Evolutionary conservation across 495 filamentous ascomycete genomes (phyloP), one percentile per base, ranked within the genome.

Genomic region (Lasiosphaeris hirsuta): DNA sequence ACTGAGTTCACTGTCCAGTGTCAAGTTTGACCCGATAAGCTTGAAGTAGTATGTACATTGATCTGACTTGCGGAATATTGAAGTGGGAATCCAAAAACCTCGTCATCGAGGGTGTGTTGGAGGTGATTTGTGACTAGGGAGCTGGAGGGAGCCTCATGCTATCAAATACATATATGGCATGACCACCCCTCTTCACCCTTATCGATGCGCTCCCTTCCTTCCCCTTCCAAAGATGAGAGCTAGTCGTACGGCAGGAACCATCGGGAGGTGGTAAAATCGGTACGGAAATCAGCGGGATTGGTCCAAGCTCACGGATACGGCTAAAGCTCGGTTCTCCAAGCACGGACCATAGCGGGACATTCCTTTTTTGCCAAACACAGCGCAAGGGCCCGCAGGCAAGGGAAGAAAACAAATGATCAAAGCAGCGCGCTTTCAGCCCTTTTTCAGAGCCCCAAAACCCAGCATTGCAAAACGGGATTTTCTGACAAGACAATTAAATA

Each of bases 381-480:
- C 52, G 46, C 51, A 36, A 42, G 13, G 53, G 30, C 18, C 55
- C 48, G 59, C 59, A 56, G 37, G 13, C 33, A 17, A 13, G 43
- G 13, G 39, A 44, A 42, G 15, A 41, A 59, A 60, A 63, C 38
- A 57, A 66, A 34, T 19, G 43, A 42, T 36, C 15, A 49, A 58
- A 49, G 23, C 48, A 52, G 45, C 46, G 41, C 36, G 36, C 63
- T 57, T 51, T 17, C 19, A 35, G 41, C 45, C 47, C 35, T n/a
- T 60, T 60, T 63, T 62, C 10, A 19, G 36, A 44, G 53, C 54
- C 36, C 39, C 58, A 63, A 66, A 63, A 55, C 48, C 18, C n/a
- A 57, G 17, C 15, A 33, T n/a, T 15, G 52, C 51, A 44, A 41
- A 10, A 48, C 45, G 33, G 17, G 13, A 9, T 14, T 54, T 58